Evolutionary conservation across 2,329 filamentous ascomycete species (phyloP).

Genomic region (Pseudogymnoascus sp.): DNA sequence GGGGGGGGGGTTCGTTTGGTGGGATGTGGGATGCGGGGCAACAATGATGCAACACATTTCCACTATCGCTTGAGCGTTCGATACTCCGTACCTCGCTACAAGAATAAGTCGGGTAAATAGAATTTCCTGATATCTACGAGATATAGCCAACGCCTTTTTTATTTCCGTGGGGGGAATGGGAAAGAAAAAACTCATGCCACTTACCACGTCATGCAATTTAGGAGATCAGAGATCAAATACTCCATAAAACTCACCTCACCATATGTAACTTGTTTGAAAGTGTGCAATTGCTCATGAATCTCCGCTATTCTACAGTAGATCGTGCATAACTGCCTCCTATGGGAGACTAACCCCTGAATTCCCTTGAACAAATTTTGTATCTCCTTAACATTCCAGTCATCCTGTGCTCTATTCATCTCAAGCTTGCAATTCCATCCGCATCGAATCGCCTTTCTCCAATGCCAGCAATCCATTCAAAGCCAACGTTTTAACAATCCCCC

Average conservation of each 20-base stretch:
- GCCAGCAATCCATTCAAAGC: not conserved
- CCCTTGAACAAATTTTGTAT: not conserved
- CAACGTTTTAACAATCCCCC: not conserved
- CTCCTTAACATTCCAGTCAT: not conserved
- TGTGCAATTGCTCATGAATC: not conserved
- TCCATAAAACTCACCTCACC: not conserved
- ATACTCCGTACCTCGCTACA: slow-evolving; percentile 5
- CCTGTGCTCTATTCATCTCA: not conserved
- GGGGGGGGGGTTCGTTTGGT: not conserved
- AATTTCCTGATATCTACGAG: not conserved
- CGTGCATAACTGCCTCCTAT: not conserved
- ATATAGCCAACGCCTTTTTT: not conserved
- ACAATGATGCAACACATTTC: slow-evolving; percentile 16
- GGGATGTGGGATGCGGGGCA: slow-evolving; percentile 8
- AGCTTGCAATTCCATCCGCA: not conserved
- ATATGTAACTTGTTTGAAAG: not conserved
- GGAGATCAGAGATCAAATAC: not conserved
- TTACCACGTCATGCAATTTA: not conserved
- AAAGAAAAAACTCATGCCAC: not conserved
- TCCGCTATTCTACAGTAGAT: not conserved
- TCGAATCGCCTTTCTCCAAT: not conserved
- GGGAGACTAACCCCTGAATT: not conserved
- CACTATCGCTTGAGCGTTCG: slow-evolving; percentile 16
- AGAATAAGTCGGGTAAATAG: not conserved
- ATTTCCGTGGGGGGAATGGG: not conserved